Evolutionary conservation across 805 yeast species (phyloP).

Genomic region (Pichia eremophila): DNA sequence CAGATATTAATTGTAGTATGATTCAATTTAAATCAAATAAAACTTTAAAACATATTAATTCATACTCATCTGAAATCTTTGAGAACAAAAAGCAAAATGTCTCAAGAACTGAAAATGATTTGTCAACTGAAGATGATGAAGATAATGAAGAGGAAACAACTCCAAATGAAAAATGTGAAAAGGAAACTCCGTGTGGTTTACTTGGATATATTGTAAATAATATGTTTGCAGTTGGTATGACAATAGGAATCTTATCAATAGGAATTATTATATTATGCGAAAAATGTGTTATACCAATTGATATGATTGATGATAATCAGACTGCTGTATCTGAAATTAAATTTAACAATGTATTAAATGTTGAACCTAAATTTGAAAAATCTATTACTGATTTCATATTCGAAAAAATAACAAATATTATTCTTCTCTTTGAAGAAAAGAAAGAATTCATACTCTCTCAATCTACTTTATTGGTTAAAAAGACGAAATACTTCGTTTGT

Average conservation of each 20-base stretch:
- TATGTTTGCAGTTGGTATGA: slow-evolving; percentile 14
- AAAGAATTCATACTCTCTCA: slow-evolving; percentile 4
- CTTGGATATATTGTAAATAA: background rate
- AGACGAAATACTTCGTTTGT: slow-evolving; percentile 8
- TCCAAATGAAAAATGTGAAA: no score
- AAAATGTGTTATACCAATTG: slow-evolving; percentile 7
- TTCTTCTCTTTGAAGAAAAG: background rate
- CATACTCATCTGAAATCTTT: background rate
- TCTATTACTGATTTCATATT: background rate
- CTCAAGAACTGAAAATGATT: no score
- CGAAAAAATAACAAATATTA: slow-evolving; percentile 4
- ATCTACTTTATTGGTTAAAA: slow-evolving; percentile 6
- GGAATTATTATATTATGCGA: slow-evolving; percentile 22
- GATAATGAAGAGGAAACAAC: no score
- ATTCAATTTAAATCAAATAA: slow-evolving; percentile 8
- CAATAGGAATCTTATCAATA: slow-evolving; percentile 24
- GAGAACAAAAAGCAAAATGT: no score
- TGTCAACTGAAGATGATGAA: no score
- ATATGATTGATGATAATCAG: background rate
- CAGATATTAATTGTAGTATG: slow-evolving; percentile 17
- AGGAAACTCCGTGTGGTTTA: background rate
- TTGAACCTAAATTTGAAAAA: no score
- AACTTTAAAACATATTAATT: background rate
- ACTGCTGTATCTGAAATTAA: background rate
- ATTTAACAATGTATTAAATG: background rate